A percentile compares a stretch with the other conserved stretches of the same genome.
These are phyloP conservation scores for Rosa hybrid DNA, from an alignment of 331 rosid species.

Conservation along the genomic window DNA sequence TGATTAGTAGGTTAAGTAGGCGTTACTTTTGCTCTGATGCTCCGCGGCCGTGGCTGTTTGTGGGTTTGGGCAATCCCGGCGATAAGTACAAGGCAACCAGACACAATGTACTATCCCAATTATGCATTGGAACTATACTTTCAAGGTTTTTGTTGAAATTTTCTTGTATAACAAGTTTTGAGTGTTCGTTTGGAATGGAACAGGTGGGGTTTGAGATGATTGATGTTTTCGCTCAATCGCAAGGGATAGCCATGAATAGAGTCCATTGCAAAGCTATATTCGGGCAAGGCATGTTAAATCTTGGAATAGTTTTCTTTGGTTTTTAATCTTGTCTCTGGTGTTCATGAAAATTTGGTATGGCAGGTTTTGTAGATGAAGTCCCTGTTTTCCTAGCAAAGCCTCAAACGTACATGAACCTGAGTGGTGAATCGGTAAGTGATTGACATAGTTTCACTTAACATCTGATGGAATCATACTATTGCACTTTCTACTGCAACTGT, in stretches of 20 bases:
- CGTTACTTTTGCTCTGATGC: constrained; percentile 47
- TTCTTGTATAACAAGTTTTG: background rate
- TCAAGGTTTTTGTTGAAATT: background rate
- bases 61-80: constrained; percentile 87
- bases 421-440: constrained; percentile 88
- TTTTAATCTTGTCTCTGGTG: constrained; percentile 21
- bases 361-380: constrained; percentile 74
- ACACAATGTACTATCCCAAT: constrained; percentile 55
- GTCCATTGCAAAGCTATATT: constrained; percentile 79
- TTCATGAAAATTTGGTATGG: constrained; percentile 22
- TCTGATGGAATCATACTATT: background rate
- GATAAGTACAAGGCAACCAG: constrained; percentile 79
- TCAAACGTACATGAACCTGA: constrained; percentile 94
- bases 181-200: constrained; percentile 10
- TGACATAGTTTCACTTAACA: constrained; percentile 13
- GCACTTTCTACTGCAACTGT: background rate
- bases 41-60: constrained; percentile 74
- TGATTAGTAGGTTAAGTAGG: constrained; percentile 52
- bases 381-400: constrained; percentile 93
- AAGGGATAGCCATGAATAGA: constrained; percentile 56
- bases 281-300: constrained; percentile 57
- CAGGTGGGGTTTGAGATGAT: constrained; percentile 92
- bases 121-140: background rate
- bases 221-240: constrained; percentile 73
- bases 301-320: background rate